phyloP scores from a whole-genome alignment of 352 stramenopile genomes.

The Peronospora destructor region DNA sequence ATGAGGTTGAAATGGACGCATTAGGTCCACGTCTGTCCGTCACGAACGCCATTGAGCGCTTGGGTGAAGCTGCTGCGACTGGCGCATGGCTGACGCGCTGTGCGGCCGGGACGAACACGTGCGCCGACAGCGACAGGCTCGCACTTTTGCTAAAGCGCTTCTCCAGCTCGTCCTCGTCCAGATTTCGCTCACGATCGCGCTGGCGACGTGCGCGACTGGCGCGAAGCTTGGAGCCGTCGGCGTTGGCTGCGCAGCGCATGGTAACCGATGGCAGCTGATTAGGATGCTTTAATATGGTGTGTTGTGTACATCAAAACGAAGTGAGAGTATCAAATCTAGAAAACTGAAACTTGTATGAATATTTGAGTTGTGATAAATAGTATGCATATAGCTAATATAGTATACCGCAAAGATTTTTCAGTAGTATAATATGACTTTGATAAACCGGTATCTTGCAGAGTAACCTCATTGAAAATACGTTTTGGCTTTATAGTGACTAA shows the following conservation, averaged over 20 bases:
- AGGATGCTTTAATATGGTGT: neutral
- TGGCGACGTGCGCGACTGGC: conserved; percentile 51
- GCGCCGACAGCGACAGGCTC: conserved; percentile 40
- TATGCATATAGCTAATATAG: too few species aligned
- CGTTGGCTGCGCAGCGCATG: conserved; percentile 10
- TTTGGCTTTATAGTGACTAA: too few species aligned
- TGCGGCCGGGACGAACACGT: conserved; percentile 42
- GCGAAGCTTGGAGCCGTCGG: conserved; percentile 45
- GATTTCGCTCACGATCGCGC: conserved; percentile 40
- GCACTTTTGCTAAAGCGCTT: conserved; percentile 41
- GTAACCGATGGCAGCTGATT: conserved; percentile 3
- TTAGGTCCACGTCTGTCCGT: conserved; percentile 26
- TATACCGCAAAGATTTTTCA: too few species aligned
- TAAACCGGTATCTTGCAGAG: conserved; percentile 5
- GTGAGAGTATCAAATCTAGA: too few species aligned
- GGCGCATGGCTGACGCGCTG: conserved; percentile 7
- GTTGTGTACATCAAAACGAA: neutral
- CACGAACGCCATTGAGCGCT: conserved; percentile 48
- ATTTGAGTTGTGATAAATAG: neutral
- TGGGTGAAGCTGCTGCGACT: conserved; percentile 8
- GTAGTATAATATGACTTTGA: neutral
- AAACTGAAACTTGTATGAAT: neutral
- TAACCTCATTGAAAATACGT: too few species aligned
- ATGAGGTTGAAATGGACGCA: neutral
- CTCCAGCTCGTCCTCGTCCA: conserved; percentile 57